Percentiles rank a stretch among this genome's conserved stretches.
These are phyloP conservation scores for Beta corolliflora DNA, from an alignment of 179 eudicot genomes.

Conservation along the genomic window DNA sequence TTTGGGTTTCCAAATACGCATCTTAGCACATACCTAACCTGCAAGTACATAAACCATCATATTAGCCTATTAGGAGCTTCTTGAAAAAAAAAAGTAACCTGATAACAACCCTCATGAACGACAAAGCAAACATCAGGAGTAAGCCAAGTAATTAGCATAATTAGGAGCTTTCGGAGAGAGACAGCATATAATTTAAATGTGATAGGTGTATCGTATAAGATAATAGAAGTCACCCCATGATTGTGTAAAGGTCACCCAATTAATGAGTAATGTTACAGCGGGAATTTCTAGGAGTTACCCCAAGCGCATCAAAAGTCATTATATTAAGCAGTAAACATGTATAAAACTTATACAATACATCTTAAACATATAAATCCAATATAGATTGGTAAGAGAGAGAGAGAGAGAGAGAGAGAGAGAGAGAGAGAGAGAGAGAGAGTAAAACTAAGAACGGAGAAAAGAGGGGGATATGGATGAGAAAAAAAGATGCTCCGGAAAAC, in stretches of 20 bases:
- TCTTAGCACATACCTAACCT: conserved; percentile 94
- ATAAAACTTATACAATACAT: not conserved
- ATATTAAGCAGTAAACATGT: not conserved
- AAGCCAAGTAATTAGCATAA: too few relatives aligned
- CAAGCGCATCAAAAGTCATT: not conserved
- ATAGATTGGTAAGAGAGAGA: not conserved
- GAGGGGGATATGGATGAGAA: not conserved
- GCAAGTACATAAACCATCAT: conserved; percentile 28
- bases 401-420: not conserved
- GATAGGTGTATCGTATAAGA: not conserved
- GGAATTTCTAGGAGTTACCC: not conserved
- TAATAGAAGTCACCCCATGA: not conserved
- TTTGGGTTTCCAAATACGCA: conserved; percentile 94
- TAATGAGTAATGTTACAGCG: too few relatives aligned
- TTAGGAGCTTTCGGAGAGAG: not conserved
- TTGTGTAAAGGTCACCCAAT: too few relatives aligned
- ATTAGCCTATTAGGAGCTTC: not conserved
- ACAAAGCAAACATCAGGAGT: not conserved
- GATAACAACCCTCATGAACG: not conserved
- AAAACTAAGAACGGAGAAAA: not conserved
- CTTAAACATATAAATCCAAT: not conserved
- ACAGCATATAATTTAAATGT: not conserved
- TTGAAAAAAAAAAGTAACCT: not conserved
- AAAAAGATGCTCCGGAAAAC: not conserved
- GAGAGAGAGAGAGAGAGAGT: too few relatives aligned